These are phyloP conservation scores for Panicum virgatum DNA, from an alignment of 202 grass and related monocot genomes.

Conservation along the genomic window DNA sequence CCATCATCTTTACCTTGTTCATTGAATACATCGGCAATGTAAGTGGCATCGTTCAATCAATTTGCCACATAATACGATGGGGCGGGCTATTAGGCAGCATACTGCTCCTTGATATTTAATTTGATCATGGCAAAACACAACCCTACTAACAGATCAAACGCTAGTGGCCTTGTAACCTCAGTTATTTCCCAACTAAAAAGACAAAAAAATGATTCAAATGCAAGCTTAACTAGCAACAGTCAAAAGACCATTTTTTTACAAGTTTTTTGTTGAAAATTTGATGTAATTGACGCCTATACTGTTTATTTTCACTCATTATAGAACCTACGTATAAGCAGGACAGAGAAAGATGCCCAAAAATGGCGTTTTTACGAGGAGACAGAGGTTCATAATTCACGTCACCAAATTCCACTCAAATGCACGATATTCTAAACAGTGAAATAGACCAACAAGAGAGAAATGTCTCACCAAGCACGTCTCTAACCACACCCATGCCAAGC, in stretches of 20 bases:
- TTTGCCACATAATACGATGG: constrained; percentile 9
- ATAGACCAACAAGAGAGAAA: neutral
- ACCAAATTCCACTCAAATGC: neutral
- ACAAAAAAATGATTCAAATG: neutral
- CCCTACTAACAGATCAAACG: neutral
- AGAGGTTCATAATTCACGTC: neutral
- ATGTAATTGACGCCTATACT: neutral
- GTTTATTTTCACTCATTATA: neutral
- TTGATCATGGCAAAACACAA: neutral
- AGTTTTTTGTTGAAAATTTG: neutral
- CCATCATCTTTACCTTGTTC: constrained; percentile 17
- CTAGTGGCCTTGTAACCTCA: too few relatives aligned
- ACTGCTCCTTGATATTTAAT: neutral
- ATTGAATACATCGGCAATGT: neutral
- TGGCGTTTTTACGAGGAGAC: neutral
- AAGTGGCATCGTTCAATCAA: constrained; percentile 21
- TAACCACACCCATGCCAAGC: constrained; percentile 73
- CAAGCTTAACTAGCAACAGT: neutral
- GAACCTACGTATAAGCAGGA: neutral
- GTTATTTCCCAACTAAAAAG: neutral
- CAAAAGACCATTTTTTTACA: neutral
- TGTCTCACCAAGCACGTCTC: constrained; percentile 69
- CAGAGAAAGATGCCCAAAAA: neutral
- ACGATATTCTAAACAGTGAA: neutral
- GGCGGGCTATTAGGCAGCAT: neutral